phyloP scores from a whole-genome alignment of 2,329 filamentous ascomycete species.

The Pyrenophora seminiperda region DNA sequence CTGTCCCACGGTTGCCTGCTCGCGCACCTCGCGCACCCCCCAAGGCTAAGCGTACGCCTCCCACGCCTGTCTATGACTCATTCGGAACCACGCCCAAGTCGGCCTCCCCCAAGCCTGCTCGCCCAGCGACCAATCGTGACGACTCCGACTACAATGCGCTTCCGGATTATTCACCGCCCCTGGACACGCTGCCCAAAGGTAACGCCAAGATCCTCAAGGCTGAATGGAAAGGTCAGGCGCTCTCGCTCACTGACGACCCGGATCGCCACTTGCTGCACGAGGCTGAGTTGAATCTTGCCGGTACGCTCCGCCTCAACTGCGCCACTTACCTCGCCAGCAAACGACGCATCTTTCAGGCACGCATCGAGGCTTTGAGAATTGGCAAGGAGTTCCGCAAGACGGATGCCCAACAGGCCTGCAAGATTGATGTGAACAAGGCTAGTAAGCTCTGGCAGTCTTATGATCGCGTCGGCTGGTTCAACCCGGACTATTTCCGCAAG shows the following conservation, averaged over 20 bases:
- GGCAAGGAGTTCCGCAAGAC: conserved; percentile 93
- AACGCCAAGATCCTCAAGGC: conserved; percentile 76
- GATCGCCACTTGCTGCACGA: conserved; percentile 73
- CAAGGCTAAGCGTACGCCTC: conserved; percentile 46
- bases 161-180: conserved; percentile 73
- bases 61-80: conserved; percentile 37
- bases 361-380: conserved; percentile 68
- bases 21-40: conserved; percentile 42
- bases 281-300: conserved; percentile 77
- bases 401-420: conserved; percentile 93
- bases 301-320: conserved; percentile 79
- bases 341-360: conserved; percentile 82
- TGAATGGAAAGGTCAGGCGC: conserved; percentile 82
- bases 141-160: conserved; percentile 80
- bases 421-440: conserved; percentile 97
- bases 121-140: conserved; percentile 68
- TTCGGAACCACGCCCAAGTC: conserved; percentile 43
- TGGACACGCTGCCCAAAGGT: conserved; percentile 64
- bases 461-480: conserved; percentile 84
- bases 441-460: conserved; percentile 91
- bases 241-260: conserved; percentile 71
- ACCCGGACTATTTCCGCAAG: conserved; percentile 57
- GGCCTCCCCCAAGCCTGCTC: conserved; percentile 46
- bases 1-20: conserved; percentile 38
- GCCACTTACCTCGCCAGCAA: conserved; percentile 92